phyloP scores from a whole-genome alignment of 257 asterid species.

The Catharanthus roseus region DNA sequence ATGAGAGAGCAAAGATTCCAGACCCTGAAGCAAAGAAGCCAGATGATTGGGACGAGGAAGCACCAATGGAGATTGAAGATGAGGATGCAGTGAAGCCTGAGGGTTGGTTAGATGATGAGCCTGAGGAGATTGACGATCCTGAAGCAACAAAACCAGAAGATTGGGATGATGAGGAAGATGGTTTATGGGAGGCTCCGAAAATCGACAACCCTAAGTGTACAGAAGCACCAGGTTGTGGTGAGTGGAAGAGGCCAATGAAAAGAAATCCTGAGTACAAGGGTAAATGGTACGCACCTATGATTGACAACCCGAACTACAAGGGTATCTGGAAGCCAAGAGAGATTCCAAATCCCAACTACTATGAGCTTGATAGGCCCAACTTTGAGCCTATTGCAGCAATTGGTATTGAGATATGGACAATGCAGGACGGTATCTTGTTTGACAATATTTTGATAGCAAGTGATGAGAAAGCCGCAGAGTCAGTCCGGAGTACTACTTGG shows the following conservation, averaged over 20 bases:
- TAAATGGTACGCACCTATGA: slow-evolving; percentile 79
- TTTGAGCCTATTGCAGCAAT: slow-evolving; percentile 93
- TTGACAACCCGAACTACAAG: slow-evolving; percentile 86
- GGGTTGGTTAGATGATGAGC: slow-evolving; percentile 99
- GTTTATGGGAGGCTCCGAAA: slow-evolving; percentile 96
- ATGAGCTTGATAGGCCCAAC: slow-evolving; percentile 71
- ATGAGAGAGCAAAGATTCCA: slow-evolving; percentile 87
- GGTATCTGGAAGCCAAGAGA: slow-evolving; percentile 90
- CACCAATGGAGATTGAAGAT: slow-evolving; percentile 82
- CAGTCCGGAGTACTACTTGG: slow-evolving; percentile 60
- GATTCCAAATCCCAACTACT: slow-evolving; percentile 77
- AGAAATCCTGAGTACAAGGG: slow-evolving; percentile 90
- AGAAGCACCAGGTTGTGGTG: slow-evolving; percentile 94
- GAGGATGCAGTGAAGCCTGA: slow-evolving; percentile 89
- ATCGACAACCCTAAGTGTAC: slow-evolving; percentile 73
- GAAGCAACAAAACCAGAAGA: slow-evolving; percentile 91
- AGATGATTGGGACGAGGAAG: slow-evolving; percentile 96
- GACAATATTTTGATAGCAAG: slow-evolving; percentile 74
- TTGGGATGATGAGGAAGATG: slow-evolving; percentile 99
- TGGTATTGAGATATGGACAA: slow-evolving; percentile 97
- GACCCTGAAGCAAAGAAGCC: slow-evolving; percentile 92
- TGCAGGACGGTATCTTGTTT: slow-evolving; percentile 93
- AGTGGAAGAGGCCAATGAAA: slow-evolving; percentile 88
- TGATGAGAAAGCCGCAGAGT: slow-evolving; percentile 63
- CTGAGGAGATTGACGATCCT: slow-evolving; percentile 93